Base-by-base conservation (phyloP, 1,284 basidiomycete genomes). In the Trichosporon asahii region DNA sequence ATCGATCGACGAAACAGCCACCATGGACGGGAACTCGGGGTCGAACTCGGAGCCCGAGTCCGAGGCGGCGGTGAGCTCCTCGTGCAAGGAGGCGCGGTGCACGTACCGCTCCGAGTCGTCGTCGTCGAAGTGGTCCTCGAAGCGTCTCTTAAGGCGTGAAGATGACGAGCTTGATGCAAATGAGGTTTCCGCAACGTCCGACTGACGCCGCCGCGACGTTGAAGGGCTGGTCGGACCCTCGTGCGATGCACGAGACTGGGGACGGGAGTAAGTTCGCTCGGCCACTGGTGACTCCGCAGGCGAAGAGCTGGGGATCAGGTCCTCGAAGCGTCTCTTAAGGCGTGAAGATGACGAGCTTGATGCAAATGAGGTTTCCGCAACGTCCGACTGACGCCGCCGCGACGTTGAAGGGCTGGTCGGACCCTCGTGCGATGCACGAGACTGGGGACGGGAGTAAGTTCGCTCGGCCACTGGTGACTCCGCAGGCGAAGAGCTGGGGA, bases 1-100 rank as follows among this genome's bases (percentile, higher is more conserved):
- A 79, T 95, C 91, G 14, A 88, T 86, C 68, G 91, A 92, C 1
- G 89, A 89, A 72, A 95, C 91, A 83, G 92, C 90, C 73, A 95
- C 85, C 9, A 89, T 83, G 8, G 84, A 81, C 21, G 44, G 49
- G 53, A 68, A 65, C 8, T 53, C 55, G 14, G 44, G 61, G 71
- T 74, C 60, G 72, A 71, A 65, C 23, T 74, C 75, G 3, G 75
- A 72, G 14, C 69, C 66, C 21, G 68, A 67, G 15, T 75, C 73
- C n/a, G 68, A 65, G 1, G 60, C 69, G 4, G 65, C 71, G 25
- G 68, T 57, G 15, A 70, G 55, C 66, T 70, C 74, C 3, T 71
- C 73, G 61, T 66, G 65, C 23, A 70, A 40, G 3, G 57, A 61
- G 6, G 57, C 57, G n/a, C 57, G 57, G n/a, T 29, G 57, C 11